Percentiles rank a stretch among this genome's conserved stretches.
phyloP scores from a whole-genome alignment of 331 rosid genomes.

The Erythrophleum ivorense region DNA sequence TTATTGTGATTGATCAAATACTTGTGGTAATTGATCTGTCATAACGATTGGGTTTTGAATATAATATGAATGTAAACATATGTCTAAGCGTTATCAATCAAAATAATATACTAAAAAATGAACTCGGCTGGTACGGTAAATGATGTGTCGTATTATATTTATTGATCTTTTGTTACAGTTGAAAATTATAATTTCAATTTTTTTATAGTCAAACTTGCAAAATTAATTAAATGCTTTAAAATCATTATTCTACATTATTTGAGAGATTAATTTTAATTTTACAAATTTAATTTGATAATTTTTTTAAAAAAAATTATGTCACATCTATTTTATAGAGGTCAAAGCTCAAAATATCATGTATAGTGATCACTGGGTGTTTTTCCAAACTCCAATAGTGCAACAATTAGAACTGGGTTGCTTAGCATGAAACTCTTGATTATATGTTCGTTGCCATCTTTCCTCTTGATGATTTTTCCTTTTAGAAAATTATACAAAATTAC shows the following conservation, averaged over 20 bases:
- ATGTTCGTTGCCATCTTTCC: neutral
- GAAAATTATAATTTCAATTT: neutral
- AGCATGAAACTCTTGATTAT: neutral
- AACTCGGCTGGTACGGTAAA: neutral
- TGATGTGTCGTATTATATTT: neutral
- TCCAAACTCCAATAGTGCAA: neutral
- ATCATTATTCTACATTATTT: neutral
- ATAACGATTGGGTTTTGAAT: neutral
- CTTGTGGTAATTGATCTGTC: neutral
- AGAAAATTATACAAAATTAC: neutral
- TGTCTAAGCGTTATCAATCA: neutral
- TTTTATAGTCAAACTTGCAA: too few species aligned
- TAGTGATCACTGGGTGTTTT: neutral
- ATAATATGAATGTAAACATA: neutral
- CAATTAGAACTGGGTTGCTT: neutral
- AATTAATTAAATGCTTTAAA: neutral
- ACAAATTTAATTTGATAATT: neutral
- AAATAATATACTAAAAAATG: neutral
- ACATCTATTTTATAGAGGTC: neutral
- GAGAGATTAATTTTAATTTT: neutral
- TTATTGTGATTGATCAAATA: neutral
- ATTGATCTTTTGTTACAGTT: neutral
- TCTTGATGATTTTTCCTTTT: neutral
- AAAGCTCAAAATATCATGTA: neutral
- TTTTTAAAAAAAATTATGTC: neutral